Evolutionary conservation across 2,329 filamentous ascomycete genomes (phyloP).

Genomic region (Fusarium staphyleae): DNA sequence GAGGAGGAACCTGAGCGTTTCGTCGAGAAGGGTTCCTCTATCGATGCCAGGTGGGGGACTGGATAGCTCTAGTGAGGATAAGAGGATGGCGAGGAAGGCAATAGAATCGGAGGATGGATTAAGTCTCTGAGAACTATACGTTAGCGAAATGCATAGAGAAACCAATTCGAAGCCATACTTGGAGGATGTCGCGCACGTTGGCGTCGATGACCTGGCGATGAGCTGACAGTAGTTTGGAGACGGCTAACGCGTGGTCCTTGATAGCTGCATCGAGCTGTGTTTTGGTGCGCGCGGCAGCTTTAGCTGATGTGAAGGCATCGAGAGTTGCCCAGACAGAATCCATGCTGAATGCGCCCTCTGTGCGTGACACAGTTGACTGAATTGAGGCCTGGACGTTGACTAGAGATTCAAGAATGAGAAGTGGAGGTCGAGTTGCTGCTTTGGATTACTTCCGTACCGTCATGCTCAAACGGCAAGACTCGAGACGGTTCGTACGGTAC

Average conservation of each 20-base stretch:
- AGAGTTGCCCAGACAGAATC: slow-evolving; percentile 45
- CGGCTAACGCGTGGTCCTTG: slow-evolving; percentile 47
- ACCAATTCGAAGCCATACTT: slow-evolving; percentile 42
- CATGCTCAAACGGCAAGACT: slow-evolving; percentile 9
- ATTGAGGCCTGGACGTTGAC: neutral
- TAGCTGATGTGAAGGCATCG: slow-evolving; percentile 51
- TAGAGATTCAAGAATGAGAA: slow-evolving; percentile 13
- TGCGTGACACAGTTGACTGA: slow-evolving; percentile 1
- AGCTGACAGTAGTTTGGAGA: slow-evolving; percentile 50
- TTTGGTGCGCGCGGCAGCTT: slow-evolving; percentile 34
- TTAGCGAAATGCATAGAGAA: slow-evolving; percentile 21
- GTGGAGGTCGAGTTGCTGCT: slow-evolving; percentile 17
- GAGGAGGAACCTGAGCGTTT: slow-evolving; percentile 54
- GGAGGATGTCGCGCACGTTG: slow-evolving; percentile 50
- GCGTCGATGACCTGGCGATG: slow-evolving; percentile 43
- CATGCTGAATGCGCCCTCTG: slow-evolving; percentile 39
- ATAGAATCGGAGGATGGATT: slow-evolving; percentile 59
- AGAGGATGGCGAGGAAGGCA: slow-evolving; percentile 58
- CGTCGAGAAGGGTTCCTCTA: slow-evolving; percentile 48
- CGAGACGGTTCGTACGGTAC: neutral
- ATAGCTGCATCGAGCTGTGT: slow-evolving; percentile 52
- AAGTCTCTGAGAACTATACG: slow-evolving; percentile 47
- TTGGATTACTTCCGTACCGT: slow-evolving; percentile 11
- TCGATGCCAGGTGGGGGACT: slow-evolving; percentile 43
- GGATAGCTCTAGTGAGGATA: slow-evolving; percentile 45